Evolutionary conservation across 805 yeast genomes (phyloP), one percentile per base, ranked within the genome.

Genomic region (Candida bentonensis): DNA sequence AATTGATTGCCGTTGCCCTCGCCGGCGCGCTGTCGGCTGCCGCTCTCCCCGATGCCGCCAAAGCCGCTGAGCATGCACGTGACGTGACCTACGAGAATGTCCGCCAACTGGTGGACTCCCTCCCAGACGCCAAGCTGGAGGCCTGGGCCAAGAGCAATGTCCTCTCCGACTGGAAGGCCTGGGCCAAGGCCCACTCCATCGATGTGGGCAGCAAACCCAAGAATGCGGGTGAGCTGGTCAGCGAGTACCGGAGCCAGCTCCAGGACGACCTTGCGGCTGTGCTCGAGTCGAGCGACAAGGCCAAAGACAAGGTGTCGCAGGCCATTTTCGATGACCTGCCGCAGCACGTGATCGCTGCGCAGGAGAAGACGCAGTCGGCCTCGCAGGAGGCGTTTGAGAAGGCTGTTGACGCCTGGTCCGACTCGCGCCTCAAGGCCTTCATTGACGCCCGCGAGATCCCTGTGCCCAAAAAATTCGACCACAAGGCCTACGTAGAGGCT

Each of bases 401-500:
- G 30, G 51, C 56, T 11, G 42, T 55, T 15, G 47, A 50, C 15
- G 40, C 17, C 21, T 64, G 68, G 69, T 52, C 63, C 15, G 63
- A 60, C 44, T 48, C 55, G 33, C 52, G 59, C 20, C 55, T 64
- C 21, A 48, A 51, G 48, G 56, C 58, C 43, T 64, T 57, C 52
- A 47, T 64, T 33, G 59, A 52, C 30, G 58, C 64, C 15, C 61
- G 69, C 17, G 65, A 65, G 21, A 48, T 59, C 23, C 42, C 47
- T 5, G 56, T 54, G 17, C 62, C 64, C 22, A 58, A 51, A 41
- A 44, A 51, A 7, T 45, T 53, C 17, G 49, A 56, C 28, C 53
- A 56, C 42, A 69, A 69, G 33, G 64, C 70, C 26, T 58, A 78
- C 51, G 51, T 67, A 28, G 62, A 66, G 15, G 45, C 61, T 22